phyloP scores from a whole-genome alignment of 1,139 yeast species.

The Pneumocystis oryctolagi region DNA sequence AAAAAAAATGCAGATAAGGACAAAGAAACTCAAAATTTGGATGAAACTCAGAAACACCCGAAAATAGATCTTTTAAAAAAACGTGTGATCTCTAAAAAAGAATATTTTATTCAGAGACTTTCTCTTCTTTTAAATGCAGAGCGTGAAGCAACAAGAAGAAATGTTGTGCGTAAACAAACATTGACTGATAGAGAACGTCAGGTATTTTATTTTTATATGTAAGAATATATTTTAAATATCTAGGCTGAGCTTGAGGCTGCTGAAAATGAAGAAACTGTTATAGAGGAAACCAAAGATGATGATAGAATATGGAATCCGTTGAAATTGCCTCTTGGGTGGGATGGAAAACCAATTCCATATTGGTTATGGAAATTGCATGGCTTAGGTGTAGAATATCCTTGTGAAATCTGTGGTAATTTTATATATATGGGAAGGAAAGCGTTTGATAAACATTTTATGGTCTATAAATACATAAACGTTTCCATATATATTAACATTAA shows the following conservation, averaged over 20 bases:
- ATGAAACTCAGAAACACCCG: background rate
- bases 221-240: constrained; percentile 18
- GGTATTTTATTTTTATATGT: constrained; percentile 31
- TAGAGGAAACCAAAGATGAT: constrained; percentile 16
- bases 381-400: constrained; percentile 50
- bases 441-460: constrained; percentile 57
- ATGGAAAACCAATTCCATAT: constrained; percentile 81
- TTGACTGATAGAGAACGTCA: constrained; percentile 61
- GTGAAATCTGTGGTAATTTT: constrained; percentile 79
- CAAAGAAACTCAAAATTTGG: background rate
- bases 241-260: constrained; percentile 13
- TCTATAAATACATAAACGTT: background rate
- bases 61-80: constrained; percentile 3
- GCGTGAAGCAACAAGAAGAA: constrained; percentile 38
- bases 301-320: constrained; percentile 30
- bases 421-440: constrained; percentile 59
- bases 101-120: constrained; percentile 28
- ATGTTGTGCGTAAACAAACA: constrained; percentile 51
- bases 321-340: constrained; percentile 67
- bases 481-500: background rate
- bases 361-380: constrained; percentile 92
- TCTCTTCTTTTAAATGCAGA: constrained; percentile 27
- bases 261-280: constrained; percentile 16
- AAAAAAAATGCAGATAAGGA: background rate
- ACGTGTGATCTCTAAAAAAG: constrained; percentile 20